Percentiles rank a stretch among this genome's conserved stretches.
Conservation (phyloP, 2,329 filamentous ascomycete species). For the Aspergillus sp. region DNA sequence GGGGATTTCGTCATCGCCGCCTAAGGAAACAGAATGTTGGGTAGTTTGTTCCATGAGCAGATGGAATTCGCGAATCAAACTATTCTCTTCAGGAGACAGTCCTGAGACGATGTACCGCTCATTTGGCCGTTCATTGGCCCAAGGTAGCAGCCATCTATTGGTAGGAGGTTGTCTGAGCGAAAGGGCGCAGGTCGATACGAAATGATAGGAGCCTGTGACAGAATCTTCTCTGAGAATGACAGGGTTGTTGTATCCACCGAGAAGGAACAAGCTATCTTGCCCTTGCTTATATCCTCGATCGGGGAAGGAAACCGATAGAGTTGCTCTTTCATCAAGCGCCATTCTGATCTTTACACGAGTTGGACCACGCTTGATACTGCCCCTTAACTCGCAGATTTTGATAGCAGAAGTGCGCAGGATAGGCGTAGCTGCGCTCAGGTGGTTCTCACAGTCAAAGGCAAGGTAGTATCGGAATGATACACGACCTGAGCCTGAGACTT, state of each 20-base stretch:
- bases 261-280: neutral
- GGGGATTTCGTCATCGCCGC: no score
- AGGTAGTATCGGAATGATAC: neutral
- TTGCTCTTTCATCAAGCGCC: neutral
- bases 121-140: neutral
- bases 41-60: neutral
- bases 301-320: neutral
- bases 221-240: neutral
- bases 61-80: neutral
- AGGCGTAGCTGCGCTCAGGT: neutral
- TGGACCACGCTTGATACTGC: neutral
- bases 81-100: neutral
- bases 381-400: neutral
- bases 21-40: neutral
- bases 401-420: neutral
- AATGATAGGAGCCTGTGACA: neutral
- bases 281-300: neutral
- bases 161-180: neutral
- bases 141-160: neutral
- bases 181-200: slow-evolving; percentile 3
- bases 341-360: neutral
- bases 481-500: neutral
- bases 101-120: neutral
- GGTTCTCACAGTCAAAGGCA: neutral
- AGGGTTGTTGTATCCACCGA: slow-evolving; percentile 4